These are phyloP conservation scores for Candida silvatica DNA, from an alignment of 805 yeast genomes.

Conservation along the genomic window DNA sequence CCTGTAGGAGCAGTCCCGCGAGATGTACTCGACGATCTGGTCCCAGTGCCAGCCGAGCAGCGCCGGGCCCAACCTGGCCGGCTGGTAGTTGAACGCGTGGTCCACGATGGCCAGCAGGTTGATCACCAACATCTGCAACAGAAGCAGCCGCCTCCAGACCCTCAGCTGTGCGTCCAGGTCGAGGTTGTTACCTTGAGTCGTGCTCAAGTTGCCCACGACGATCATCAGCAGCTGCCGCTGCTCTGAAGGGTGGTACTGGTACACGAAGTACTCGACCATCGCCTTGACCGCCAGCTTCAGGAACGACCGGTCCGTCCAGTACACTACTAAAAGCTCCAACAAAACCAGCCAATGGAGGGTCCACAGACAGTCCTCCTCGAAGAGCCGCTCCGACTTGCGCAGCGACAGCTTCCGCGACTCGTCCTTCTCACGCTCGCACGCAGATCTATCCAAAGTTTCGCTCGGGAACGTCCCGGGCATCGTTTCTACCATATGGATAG, in stretches of 20 bases:
- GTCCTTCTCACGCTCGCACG: neutral
- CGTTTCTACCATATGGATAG: conserved; percentile 1
- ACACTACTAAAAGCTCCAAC: conserved; percentile 13
- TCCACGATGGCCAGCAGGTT: conserved; percentile 5
- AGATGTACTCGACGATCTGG: neutral
- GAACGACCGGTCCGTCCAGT: conserved; percentile 18
- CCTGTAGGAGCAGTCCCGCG: neutral
- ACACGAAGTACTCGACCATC: conserved; percentile 9
- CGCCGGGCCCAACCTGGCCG: neutral
- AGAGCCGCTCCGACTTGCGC: neutral
- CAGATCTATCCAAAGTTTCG: neutral
- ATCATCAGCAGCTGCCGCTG: conserved; percentile 1
- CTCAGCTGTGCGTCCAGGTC: conserved; percentile 1
- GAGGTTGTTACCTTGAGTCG: neutral
- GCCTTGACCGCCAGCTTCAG: conserved; percentile 13
- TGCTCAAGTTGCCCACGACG: conserved; percentile 3
- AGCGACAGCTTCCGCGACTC: neutral
- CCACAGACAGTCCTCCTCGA: neutral
- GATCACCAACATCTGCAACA: conserved; percentile 2
- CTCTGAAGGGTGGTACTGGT: conserved; percentile 2
- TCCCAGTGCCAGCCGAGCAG: neutral
- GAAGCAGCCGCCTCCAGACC: conserved; percentile 1
- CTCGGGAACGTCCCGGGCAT: conserved; percentile 3
- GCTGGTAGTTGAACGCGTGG: conserved; percentile 3
- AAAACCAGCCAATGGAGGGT: conserved; percentile 8